These are phyloP conservation scores for Aspergillus aculeatus DNA, from an alignment of 2,329 filamentous ascomycete species.

Conservation along the genomic window DNA sequence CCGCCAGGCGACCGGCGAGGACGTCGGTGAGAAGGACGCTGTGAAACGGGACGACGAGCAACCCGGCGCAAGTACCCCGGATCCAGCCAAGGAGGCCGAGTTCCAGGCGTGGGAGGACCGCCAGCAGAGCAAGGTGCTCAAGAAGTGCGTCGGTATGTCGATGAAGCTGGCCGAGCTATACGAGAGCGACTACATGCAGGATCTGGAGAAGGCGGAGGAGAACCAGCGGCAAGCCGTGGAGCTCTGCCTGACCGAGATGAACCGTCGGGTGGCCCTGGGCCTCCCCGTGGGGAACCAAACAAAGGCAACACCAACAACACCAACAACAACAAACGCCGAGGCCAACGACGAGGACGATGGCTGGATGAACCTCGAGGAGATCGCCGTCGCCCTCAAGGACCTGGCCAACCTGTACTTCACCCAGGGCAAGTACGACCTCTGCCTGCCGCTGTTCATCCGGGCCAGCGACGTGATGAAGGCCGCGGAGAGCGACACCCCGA, in stretches of 20 bases:
- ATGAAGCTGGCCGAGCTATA: conserved; percentile 87
- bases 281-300: conserved; percentile 62
- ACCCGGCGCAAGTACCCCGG: neutral
- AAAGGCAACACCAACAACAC: neutral
- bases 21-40: too few relatives aligned
- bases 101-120: neutral
- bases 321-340: neutral
- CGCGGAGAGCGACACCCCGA: conserved; percentile 44
- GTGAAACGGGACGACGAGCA: neutral
- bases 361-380: conserved; percentile 42
- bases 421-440: conserved; percentile 73
- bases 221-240: conserved; percentile 78
- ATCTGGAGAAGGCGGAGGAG: conserved; percentile 72
- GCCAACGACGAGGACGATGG: conserved; percentile 33
- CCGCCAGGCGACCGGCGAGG: too few relatives aligned
- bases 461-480: conserved; percentile 67
- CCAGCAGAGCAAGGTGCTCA: conserved; percentile 65
- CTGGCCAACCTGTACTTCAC: conserved; percentile 75
- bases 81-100: neutral
- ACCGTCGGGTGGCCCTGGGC: conserved; percentile 65
- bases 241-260: conserved; percentile 71
- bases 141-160: conserved; percentile 70
- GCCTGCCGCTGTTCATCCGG: conserved; percentile 82
- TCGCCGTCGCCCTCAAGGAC: conserved; percentile 48
- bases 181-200: conserved; percentile 69